A percentile compares a stretch with the other conserved stretches of the same genome.
Evolutionary conservation across 805 yeast genomes (phyloP).

Genomic region (Cyberlindnera mrakii): DNA sequence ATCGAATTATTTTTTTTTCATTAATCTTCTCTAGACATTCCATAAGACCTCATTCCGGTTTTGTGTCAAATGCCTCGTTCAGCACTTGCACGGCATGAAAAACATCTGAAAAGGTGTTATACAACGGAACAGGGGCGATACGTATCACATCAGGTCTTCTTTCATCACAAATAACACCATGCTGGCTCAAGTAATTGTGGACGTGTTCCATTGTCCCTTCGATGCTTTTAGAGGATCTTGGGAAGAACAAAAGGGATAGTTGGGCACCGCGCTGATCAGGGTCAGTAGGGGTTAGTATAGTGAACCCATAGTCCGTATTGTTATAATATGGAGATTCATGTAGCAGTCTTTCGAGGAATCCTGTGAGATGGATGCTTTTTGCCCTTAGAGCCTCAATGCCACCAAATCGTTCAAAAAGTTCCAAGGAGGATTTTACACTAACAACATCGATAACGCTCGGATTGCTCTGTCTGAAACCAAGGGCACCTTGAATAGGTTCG

Average conservation of each 20-base stretch:
- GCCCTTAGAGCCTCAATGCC: constrained; percentile 54
- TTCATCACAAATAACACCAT: constrained; percentile 80
- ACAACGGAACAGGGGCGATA: constrained; percentile 81
- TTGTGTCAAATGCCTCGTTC: not conserved
- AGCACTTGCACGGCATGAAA: not conserved
- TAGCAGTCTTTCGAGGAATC: constrained; percentile 45
- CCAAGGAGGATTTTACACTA: constrained; percentile 60
- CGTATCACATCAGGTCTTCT: constrained; percentile 87
- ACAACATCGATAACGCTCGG: constrained; percentile 86
- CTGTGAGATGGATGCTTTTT: constrained; percentile 54
- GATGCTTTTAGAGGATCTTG: constrained; percentile 31
- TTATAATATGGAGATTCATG: constrained; percentile 39
- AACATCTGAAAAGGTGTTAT: constrained; percentile 64
- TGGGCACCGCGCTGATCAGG: constrained; percentile 70
- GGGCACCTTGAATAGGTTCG: constrained; percentile 78
- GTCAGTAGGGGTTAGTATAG: constrained; percentile 67
- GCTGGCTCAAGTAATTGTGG: constrained; percentile 37
- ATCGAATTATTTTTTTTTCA: too few species aligned
- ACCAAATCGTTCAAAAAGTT: constrained; percentile 48
- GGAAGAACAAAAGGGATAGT: constrained; percentile 64
- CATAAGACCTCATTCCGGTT: not conserved
- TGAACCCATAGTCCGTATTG: constrained; percentile 30
- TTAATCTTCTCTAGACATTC: too few species aligned
- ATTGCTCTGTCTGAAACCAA: constrained; percentile 85
- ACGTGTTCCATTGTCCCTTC: constrained; percentile 57